Conservation (phyloP, 768 basidiomycete species). For the Leccinum ochraceum region DNA sequence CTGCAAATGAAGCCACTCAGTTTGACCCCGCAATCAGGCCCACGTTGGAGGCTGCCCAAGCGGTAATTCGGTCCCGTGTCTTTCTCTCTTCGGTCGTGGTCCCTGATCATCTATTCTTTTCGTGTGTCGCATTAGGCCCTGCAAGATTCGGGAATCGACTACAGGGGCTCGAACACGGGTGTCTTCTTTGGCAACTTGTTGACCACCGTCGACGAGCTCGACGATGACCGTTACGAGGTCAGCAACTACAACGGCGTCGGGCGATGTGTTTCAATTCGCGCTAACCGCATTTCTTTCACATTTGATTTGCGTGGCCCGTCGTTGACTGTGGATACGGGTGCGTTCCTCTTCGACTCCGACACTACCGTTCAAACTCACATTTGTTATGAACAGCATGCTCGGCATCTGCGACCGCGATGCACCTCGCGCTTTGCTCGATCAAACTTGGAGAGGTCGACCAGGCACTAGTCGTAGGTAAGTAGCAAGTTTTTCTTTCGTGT, state of each 20-base stretch:
- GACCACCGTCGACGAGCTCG: slow-evolving; percentile 29
- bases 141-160: slow-evolving; percentile 50
- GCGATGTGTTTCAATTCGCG: slow-evolving; percentile 33
- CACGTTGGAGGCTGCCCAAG: slow-evolving; percentile 34
- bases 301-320: slow-evolving; percentile 48
- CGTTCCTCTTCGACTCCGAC: not conserved
- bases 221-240: slow-evolving; percentile 30
- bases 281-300: slow-evolving; percentile 36
- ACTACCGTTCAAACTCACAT: not conserved
- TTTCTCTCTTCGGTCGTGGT: not conserved
- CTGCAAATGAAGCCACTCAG: slow-evolving; percentile 29
- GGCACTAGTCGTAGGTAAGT: slow-evolving; percentile 41
- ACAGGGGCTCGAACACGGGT: slow-evolving; percentile 43
- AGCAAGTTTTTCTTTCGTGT: not conserved
- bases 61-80: slow-evolving; percentile 12
- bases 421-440: slow-evolving; percentile 48
- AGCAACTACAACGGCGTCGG: slow-evolving; percentile 31
- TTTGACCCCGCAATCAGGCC: slow-evolving; percentile 35
- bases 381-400: slow-evolving; percentile 37
- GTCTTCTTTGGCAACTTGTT: slow-evolving; percentile 40
- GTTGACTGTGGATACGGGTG: slow-evolving; percentile 42
- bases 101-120: not conserved
- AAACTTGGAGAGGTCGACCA: slow-evolving; percentile 46
- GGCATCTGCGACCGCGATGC: slow-evolving; percentile 46
- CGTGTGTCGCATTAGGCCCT: slow-evolving; percentile 30